Base-by-base conservation (phyloP, 179 eudicot genomes). In the Gypsophila paniculata region DNA sequence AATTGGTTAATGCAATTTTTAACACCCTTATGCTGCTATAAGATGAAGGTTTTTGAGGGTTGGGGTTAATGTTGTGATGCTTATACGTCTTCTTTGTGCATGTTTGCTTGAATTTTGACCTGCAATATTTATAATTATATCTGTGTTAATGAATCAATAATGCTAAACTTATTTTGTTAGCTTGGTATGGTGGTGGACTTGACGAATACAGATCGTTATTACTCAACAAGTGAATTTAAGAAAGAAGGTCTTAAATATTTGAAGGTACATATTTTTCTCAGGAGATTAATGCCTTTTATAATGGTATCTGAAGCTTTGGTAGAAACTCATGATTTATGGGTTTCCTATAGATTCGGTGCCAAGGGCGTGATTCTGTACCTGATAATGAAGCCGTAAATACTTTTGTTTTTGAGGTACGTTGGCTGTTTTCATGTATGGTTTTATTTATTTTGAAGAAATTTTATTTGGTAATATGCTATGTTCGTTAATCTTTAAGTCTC, bases 121-220 rank as follows among this genome's bases (percentile, higher is more conserved):
- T 58, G 29, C 29, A 19, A 21, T 39, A 42, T 22, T 39, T n/a
- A 9, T 48, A 26, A 38, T 3, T 63, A 29, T 29, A 15, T 52
- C 68, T 19, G 36, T 23, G 36, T 42, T 36, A 17, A 18, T 69
- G 68, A 18, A 32, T 32, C 64, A 52, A 6, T 29, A 1, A 32
- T 65, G 32, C 3, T 65, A 51, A 58, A 48, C 44, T 13, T 21
- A 54, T 42, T 75, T 77, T 67, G 68, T 13, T 76, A 86, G 90
- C 76, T 84, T 76, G 90, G 90, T 59, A 80, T 86, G 82, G 79
- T 86, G 61, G 84, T 86, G 74, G 90, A 86, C 74, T 80, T 86
- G 76, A 86, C 88, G 57, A 86, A 86, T 75, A 86, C 90, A 9
- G 85, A 82, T 81, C 86, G 88, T 5, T 86, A 86, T 78, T 86